Evolutionary conservation across 106 monocot species (phyloP).

Genomic region (Triglochin maritima): DNA sequence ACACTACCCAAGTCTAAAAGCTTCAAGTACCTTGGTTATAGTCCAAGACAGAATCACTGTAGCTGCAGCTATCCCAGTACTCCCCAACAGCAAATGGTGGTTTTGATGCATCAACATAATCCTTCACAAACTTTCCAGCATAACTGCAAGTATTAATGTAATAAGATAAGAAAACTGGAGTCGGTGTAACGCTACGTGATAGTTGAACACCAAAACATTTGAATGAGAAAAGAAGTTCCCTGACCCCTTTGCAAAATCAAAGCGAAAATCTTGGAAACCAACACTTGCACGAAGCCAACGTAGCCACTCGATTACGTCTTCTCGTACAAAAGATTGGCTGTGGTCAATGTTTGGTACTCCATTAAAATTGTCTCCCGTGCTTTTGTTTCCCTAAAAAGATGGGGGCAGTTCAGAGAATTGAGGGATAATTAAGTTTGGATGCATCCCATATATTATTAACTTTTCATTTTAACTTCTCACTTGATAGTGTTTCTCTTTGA

Average conservation of each 20-base stretch:
- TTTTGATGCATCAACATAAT: constrained; percentile 64
- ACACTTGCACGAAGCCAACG: constrained; percentile 48
- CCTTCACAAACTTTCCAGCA: constrained; percentile 64
- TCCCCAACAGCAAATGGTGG: constrained; percentile 73
- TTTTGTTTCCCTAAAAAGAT: constrained; percentile 41
- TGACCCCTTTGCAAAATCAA: constrained; percentile 94
- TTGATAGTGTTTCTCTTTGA: too few relatives aligned
- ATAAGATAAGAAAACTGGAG: background rate
- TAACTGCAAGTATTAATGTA: constrained; percentile 31
- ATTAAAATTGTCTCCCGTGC: constrained; percentile 61
- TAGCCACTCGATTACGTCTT: constrained; percentile 65
- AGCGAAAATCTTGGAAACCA: constrained; percentile 79
- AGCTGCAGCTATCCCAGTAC: constrained; percentile 78
- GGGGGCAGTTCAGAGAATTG: background rate
- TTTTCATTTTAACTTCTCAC: too few relatives aligned
- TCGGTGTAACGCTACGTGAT: background rate
- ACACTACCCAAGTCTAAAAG: background rate
- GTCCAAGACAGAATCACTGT: constrained; percentile 45
- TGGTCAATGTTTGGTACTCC: constrained; percentile 84
- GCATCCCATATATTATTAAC: too few relatives aligned
- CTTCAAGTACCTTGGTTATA: constrained; percentile 65
- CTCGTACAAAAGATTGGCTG: constrained; percentile 57
- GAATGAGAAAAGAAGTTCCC: background rate
- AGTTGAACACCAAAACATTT: too few relatives aligned
- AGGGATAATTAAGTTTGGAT: too few relatives aligned